These are phyloP conservation scores for Solanum sejunctum DNA, from an alignment of 257 asterid genomes.

Conservation along the genomic window DNA sequence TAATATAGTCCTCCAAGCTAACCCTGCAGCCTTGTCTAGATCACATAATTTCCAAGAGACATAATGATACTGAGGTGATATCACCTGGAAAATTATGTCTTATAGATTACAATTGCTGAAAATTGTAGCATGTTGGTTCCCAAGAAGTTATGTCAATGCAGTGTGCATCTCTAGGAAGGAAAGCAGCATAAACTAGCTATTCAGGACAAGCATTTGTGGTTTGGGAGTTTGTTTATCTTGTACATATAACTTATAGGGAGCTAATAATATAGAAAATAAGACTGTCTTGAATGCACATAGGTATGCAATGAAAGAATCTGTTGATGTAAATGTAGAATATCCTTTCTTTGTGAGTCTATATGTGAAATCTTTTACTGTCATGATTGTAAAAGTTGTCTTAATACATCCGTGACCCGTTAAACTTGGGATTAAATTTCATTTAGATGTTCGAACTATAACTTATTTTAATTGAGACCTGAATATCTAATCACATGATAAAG, in stretches of 20 bases:
- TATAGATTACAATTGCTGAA: neutral
- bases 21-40: constrained; percentile 71
- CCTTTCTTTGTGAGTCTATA: neutral
- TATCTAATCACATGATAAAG: no score
- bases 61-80: neutral
- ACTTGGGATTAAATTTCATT: no score
- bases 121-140: neutral
- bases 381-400: neutral
- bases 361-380: neutral
- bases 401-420: no score
- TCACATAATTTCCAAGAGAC: constrained; percentile 51
- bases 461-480: no score
- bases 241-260: neutral
- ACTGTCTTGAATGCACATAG: neutral
- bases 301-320: neutral
- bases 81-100: neutral
- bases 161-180: neutral
- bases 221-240: neutral
- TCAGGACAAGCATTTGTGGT: neutral
- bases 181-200: neutral
- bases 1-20: constrained; percentile 40
- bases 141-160: neutral
- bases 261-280: neutral
- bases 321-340: neutral
- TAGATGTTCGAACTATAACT: no score